Conservation (phyloP, 495 filamentous ascomycete genomes). For the Talaromyces thailandensis region DNA sequence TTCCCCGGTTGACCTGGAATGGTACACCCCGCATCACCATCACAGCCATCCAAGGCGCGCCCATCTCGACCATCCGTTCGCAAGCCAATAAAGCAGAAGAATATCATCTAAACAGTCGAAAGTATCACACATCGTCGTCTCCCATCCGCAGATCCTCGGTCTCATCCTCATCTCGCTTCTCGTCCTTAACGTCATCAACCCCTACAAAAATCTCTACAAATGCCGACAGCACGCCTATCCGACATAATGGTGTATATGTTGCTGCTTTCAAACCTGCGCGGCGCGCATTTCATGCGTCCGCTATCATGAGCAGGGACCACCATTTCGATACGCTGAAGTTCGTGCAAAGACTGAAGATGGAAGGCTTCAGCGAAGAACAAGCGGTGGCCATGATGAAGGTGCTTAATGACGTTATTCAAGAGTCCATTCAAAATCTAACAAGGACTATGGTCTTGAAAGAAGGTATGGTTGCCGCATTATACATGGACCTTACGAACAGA, state of each 20-base stretch:
- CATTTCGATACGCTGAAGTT: conserved; percentile 99
- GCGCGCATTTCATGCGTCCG: conserved; percentile 61
- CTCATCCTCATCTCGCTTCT: conserved; percentile 12
- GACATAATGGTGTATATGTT: conserved; percentile 41
- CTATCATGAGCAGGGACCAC: conserved; percentile 59
- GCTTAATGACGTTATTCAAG: conserved; percentile 92
- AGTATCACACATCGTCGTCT: conserved; percentile 12
- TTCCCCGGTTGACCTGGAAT: conserved; percentile 38
- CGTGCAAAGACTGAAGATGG: conserved; percentile 77
- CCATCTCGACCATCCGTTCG: conserved; percentile 17
- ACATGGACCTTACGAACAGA: background rate
- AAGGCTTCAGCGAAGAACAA: conserved; percentile 95
- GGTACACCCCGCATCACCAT: conserved; percentile 28
- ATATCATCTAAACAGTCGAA: conserved; percentile 17
- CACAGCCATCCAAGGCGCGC: conserved; percentile 19
- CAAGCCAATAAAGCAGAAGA: conserved; percentile 15
- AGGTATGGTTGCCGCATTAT: conserved; percentile 27
- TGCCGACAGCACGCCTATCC: conserved; percentile 22
- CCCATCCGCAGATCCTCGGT: conserved; percentile 10
- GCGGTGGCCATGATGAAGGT: conserved; percentile 96
- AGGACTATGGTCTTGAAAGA: conserved; percentile 98
- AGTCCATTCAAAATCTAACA: conserved; percentile 96
- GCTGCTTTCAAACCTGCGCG: conserved; percentile 32
- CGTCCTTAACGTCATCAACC: conserved; percentile 12
- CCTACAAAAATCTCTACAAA: conserved; percentile 7